Percentiles rank a stretch among this genome's conserved stretches.
Evolutionary conservation across 768 basidiomycete species (phyloP).

Genomic region (Suillus occidentalis): DNA sequence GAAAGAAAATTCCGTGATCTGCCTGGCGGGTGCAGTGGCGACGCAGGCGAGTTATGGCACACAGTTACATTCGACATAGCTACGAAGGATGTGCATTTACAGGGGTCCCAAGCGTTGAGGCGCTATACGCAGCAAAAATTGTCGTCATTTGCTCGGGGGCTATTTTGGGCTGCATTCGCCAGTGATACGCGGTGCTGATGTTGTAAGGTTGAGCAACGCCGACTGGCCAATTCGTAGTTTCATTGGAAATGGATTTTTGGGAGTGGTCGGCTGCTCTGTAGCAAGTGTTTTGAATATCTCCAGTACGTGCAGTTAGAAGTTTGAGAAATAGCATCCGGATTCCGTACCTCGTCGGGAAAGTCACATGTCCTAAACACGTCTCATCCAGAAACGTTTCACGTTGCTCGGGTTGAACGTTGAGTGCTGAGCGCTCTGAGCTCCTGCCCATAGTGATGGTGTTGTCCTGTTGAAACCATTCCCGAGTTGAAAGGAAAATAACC

Average conservation of each 20-base stretch:
- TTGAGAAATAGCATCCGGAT: not conserved
- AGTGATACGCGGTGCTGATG: not conserved
- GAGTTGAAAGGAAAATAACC: not conserved
- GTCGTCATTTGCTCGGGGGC: not conserved
- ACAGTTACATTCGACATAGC: not conserved
- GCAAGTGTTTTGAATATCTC: not conserved
- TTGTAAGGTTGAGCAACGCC: not conserved
- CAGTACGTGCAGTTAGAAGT: not conserved
- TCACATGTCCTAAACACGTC: constrained; percentile 1
- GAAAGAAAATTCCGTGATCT: not conserved
- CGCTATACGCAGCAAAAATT: constrained; percentile 3
- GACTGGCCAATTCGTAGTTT: not conserved
- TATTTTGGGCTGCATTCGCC: not conserved
- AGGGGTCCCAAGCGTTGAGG: not conserved
- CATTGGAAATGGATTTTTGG: not conserved
- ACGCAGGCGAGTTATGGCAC: not conserved
- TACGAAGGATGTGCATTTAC: not conserved
- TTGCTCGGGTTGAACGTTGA: not conserved
- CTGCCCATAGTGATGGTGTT: not conserved
- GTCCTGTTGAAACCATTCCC: not conserved
- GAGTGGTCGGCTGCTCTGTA: not conserved
- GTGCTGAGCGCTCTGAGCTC: not conserved
- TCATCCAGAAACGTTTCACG: not conserved
- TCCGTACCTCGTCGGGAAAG: not conserved
- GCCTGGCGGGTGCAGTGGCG: not conserved